Evolutionary conservation across 495 filamentous ascomycete species (phyloP), one percentile per base, ranked within the genome.

Genomic region (Trichoderma virens): DNA sequence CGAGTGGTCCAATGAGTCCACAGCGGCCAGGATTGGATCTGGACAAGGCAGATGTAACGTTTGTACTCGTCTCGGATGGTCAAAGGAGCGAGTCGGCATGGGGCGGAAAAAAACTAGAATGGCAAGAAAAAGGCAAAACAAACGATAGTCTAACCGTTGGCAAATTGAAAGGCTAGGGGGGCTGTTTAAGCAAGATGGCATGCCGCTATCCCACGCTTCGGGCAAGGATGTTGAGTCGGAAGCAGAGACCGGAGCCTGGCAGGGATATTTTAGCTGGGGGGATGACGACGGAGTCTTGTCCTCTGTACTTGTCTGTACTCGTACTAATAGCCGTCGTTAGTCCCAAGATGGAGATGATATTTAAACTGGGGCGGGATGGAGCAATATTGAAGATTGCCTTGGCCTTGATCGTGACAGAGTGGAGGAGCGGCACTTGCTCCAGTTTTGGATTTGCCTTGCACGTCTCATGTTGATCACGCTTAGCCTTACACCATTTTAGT

Each of bases 191-290:
- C 41, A 56, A 47, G 51, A 56, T 56, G 51, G 6, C 51, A 56
- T 56, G 47, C 47, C 47, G 47, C 47, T 56, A 56, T 56, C 51
- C 25, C 51, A 56, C 51, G 25, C 51, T 30, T 30, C 51, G 25
- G 11, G 2, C 9, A 56, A 14, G 51, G 51, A 28, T 56, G 51
- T 28, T 56, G 27, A 31, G 27, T 56, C 51, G 51, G 51, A 56
- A 56, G 11, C 23, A 30, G 25, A 56, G 30, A 56, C 51, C 51
- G 51, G 51, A 13, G 27, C 27, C 27, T 27, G 51, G 25, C 25
- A 18, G 51, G 51, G 51, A n/a, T 16, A 9, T 20, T 47, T 47
- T 20, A 47, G 43, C 43, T 47, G 43, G n/a, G 18, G n/a, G 43
- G 41, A 8, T 47, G 43, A 18, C 9, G 38, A 11, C 20, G 43